Evolutionary conservation across 176 grass and related monocot species (phyloP).

Genomic region (Cymbopogon citratus): DNA sequence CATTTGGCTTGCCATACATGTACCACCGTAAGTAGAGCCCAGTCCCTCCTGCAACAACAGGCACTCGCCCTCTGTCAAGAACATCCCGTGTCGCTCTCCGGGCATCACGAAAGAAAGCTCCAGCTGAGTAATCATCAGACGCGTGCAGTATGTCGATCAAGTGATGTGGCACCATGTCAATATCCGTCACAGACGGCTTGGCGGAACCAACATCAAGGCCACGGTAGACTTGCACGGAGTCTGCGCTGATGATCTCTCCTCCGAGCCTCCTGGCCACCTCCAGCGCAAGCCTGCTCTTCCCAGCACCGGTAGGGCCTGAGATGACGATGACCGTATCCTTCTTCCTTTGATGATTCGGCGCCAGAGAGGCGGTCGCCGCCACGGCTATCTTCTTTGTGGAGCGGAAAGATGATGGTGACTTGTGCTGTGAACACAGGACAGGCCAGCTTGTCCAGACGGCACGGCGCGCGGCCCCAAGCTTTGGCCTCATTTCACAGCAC

Average conservation of each 20-base stretch:
- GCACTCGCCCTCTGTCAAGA: slow-evolving; percentile 31
- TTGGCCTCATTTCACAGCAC: slow-evolving; percentile 23
- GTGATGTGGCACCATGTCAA: slow-evolving; percentile 46
- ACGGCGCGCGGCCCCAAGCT: background rate
- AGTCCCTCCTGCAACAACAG: slow-evolving; percentile 61
- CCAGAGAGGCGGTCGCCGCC: background rate
- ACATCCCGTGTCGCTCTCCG: slow-evolving; percentile 45
- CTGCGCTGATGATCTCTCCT: slow-evolving; percentile 68
- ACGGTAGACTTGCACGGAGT: slow-evolving; percentile 71
- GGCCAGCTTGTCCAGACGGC: slow-evolving; percentile 26
- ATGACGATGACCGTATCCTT: slow-evolving; percentile 67
- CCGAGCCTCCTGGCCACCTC: slow-evolving; percentile 58
- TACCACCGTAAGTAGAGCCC: slow-evolving; percentile 83
- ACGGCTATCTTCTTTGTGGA: background rate
- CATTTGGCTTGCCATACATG: slow-evolving; percentile 78
- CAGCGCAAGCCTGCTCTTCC: slow-evolving; percentile 71
- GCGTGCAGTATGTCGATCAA: slow-evolving; percentile 60
- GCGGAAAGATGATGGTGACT: background rate
- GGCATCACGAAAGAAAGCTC: slow-evolving; percentile 57
- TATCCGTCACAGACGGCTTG: slow-evolving; percentile 45
- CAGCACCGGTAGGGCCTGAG: slow-evolving; percentile 51
- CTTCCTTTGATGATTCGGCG: background rate
- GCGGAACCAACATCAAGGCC: slow-evolving; percentile 69
- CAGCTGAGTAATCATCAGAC: slow-evolving; percentile 62
- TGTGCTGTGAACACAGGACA: background rate